Conservation (phyloP, 768 basidiomycete species). For the Imleria badia region DNA sequence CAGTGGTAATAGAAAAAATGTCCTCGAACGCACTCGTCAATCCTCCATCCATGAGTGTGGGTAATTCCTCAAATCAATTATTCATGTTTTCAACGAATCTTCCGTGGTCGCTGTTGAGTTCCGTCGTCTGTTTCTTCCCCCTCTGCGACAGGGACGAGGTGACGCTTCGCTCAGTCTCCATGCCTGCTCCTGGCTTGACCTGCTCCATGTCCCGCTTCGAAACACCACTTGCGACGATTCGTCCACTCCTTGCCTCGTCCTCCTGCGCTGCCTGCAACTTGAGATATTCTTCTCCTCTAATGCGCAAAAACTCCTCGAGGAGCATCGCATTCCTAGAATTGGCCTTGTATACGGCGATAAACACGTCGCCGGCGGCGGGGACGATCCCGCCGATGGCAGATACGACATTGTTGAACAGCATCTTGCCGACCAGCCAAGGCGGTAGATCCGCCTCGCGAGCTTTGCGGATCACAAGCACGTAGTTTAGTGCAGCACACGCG, state of each 20-base stretch:
- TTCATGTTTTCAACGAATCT: constrained; percentile 41
- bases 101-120: constrained; percentile 28
- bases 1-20: background rate
- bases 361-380: constrained; percentile 73
- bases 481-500: constrained; percentile 63
- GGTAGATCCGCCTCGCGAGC: constrained; percentile 72
- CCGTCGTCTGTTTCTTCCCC: constrained; percentile 22
- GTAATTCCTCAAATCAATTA: background rate
- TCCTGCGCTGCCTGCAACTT: constrained; percentile 42
- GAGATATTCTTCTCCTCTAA: constrained; percentile 74
- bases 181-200: constrained; percentile 57
- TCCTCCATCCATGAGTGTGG: too few relatives aligned
- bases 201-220: constrained; percentile 40
- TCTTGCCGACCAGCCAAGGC: constrained; percentile 62
- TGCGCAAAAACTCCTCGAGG: constrained; percentile 79
- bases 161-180: constrained; percentile 34
- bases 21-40: too few relatives aligned
- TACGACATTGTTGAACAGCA: constrained; percentile 76
- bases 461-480: constrained; percentile 74
- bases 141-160: constrained; percentile 9
- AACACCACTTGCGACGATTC: constrained; percentile 8
- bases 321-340: constrained; percentile 88
- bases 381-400: constrained; percentile 66
- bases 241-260: constrained; percentile 23
- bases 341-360: constrained; percentile 77